Conservation (phyloP, 495 filamentous ascomycete species). For the Lepidopterella palustris region DNA sequence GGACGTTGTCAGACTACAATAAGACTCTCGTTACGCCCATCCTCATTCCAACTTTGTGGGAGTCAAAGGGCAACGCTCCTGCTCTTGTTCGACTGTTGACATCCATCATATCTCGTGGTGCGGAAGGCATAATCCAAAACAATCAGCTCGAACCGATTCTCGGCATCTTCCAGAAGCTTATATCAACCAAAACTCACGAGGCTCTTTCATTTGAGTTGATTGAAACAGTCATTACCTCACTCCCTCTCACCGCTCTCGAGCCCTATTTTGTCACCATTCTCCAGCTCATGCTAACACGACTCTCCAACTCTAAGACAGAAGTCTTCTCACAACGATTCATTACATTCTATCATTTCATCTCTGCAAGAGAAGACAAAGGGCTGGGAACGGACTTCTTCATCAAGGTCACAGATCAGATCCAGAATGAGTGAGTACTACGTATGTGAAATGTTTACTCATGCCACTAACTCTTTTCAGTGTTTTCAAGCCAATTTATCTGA, state of each 20-base stretch:
- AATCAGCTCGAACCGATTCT: conserved; percentile 76
- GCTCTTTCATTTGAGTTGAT: conserved; percentile 81
- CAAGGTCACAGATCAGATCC: conserved; percentile 68
- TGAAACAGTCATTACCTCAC: conserved; percentile 65
- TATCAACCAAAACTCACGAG: conserved; percentile 67
- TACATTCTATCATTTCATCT: conserved; percentile 87
- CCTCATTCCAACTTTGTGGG: conserved; percentile 74
- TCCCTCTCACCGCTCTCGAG: conserved; percentile 65
- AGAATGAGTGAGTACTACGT: conserved; percentile 50
- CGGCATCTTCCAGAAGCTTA: conserved; percentile 85
- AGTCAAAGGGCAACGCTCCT: conserved; percentile 84
- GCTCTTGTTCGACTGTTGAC: conserved; percentile 79
- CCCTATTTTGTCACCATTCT: conserved; percentile 75
- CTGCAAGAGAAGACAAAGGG: conserved; percentile 65
- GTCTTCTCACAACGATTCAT: conserved; percentile 74
- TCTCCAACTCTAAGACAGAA: conserved; percentile 73
- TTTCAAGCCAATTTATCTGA: conserved; percentile 77
- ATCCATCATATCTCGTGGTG: conserved; percentile 71
- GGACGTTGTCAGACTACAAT: conserved; percentile 66
- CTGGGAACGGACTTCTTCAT: conserved; percentile 88
- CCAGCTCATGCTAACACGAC: conserved; percentile 70
- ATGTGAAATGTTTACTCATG: neutral
- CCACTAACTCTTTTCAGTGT: conserved; percentile 42
- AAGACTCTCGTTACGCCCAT: conserved; percentile 66
- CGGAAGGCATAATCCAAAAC: conserved; percentile 61